Conservation (phyloP, 352 stramenopile species). For the Globisporangium nagaii region DNA sequence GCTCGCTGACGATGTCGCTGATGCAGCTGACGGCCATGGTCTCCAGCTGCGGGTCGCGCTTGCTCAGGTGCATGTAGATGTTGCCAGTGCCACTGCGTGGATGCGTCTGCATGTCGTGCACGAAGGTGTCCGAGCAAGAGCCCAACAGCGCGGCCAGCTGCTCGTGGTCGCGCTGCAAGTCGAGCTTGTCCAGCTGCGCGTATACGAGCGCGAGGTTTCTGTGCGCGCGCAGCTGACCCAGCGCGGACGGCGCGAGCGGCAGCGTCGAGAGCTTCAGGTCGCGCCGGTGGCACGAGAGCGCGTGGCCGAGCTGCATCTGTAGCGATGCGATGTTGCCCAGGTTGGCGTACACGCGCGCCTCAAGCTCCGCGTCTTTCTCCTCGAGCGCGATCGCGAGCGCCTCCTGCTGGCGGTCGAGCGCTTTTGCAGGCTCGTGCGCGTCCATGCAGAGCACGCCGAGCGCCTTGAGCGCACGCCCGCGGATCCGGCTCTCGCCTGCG, state of each 20-base stretch:
- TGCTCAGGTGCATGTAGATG: slow-evolving; percentile 52
- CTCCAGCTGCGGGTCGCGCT: slow-evolving; percentile 30
- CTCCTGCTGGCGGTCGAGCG: slow-evolving; percentile 60
- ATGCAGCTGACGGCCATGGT: slow-evolving; percentile 31
- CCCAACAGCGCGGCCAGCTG: slow-evolving; percentile 17
- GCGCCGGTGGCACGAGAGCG: slow-evolving; percentile 53
- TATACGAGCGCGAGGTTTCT: slow-evolving; percentile 67
- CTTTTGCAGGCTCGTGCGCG: slow-evolving; percentile 25
- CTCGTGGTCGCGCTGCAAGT: slow-evolving; percentile 37
- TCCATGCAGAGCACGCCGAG: slow-evolving; percentile 61
- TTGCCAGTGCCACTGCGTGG: slow-evolving; percentile 42
- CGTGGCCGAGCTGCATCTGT: slow-evolving; percentile 48
- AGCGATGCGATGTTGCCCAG: slow-evolving; percentile 62
- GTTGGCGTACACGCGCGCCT: slow-evolving; percentile 73
- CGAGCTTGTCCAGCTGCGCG: slow-evolving; percentile 37
- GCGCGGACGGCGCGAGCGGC: slow-evolving; percentile 41
- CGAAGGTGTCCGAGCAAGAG: slow-evolving; percentile 30
- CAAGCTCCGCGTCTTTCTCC: slow-evolving; percentile 51
- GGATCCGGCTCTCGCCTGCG: slow-evolving; percentile 29
- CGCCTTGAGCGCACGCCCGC: slow-evolving; percentile 55
- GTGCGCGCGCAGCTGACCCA: slow-evolving; percentile 56
- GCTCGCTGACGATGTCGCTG: slow-evolving; percentile 20
- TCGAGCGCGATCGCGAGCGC: slow-evolving; percentile 44
- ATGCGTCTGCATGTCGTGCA: slow-evolving; percentile 45
- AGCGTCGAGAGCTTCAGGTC: slow-evolving; percentile 38